Evolutionary conservation across 345 rosid genomes (phyloP).

Genomic region (Linum lewisii): DNA sequence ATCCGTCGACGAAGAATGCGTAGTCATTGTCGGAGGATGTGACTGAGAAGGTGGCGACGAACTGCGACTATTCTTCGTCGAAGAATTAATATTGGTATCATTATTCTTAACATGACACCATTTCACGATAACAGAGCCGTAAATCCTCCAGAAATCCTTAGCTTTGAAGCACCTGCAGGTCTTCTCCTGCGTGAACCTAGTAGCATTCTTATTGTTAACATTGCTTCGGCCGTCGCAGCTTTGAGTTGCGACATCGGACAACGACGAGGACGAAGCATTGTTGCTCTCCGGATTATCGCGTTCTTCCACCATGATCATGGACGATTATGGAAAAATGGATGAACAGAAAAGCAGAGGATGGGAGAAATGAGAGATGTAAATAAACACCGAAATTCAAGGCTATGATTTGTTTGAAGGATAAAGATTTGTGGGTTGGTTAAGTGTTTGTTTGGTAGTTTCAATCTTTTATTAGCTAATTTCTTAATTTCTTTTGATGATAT

Average conservation of each 20-base stretch:
- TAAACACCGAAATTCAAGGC: too few species aligned
- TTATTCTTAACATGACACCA: background rate
- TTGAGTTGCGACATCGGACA: background rate
- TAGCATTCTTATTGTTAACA: too few species aligned
- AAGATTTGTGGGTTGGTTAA: too few species aligned
- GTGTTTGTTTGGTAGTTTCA: too few species aligned
- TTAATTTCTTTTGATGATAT: too few species aligned
- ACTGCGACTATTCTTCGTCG: too few species aligned
- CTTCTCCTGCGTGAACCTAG: slow-evolving; percentile 4
- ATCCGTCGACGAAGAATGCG: background rate
- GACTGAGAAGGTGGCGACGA: background rate
- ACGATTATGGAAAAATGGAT: too few species aligned
- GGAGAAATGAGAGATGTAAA: too few species aligned
- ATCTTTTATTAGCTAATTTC: too few species aligned
- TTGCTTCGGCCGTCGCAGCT: background rate
- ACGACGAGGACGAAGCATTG: background rate
- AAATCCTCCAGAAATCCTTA: slow-evolving; percentile 12
- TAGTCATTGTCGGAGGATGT: background rate
- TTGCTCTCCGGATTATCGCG: background rate
- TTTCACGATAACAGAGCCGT: slow-evolving; percentile 1
- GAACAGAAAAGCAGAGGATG: too few species aligned
- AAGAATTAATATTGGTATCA: too few species aligned
- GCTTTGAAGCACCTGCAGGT: slow-evolving; percentile 5
- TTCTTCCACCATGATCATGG: slow-evolving; percentile 13
- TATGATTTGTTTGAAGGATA: too few species aligned